Percentiles rank a stretch among this genome's conserved stretches.
These are phyloP conservation scores for Apiotrichum montevideense DNA, from an alignment of 1,284 basidiomycete species.

Conservation along the genomic window DNA sequence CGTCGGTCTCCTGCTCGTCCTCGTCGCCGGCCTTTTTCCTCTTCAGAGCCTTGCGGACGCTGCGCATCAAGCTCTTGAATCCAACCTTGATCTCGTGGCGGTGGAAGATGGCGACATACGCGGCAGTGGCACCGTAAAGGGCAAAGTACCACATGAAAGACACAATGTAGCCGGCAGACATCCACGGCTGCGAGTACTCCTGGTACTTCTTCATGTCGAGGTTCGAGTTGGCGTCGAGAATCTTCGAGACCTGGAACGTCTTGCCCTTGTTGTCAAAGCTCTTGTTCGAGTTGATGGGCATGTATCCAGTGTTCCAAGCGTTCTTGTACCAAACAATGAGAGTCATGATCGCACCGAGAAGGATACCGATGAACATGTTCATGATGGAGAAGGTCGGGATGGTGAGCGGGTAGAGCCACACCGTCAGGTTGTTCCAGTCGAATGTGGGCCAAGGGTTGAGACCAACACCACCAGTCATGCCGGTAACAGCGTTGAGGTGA, in stretches of 20 bases:
- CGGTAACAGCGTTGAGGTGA: conserved; percentile 19
- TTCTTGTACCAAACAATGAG: conserved; percentile 25
- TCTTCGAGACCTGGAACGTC: conserved; percentile 37
- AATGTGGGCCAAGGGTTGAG: conserved; percentile 38
- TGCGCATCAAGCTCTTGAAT: conserved; percentile 29
- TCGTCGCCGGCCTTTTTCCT: conserved; percentile 41
- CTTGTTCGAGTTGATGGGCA: conserved; percentile 31
- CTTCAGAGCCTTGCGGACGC: not conserved
- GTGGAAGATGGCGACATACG: conserved; percentile 42
- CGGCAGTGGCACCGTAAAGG: conserved; percentile 24
- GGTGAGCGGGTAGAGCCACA: conserved; percentile 15
- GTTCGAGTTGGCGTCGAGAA: conserved; percentile 27
- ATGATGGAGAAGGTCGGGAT: conserved; percentile 29
- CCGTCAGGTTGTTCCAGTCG: conserved; percentile 18
- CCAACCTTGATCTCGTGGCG: conserved; percentile 39
- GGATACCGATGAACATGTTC: conserved; percentile 29
- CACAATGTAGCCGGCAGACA: conserved; percentile 32
- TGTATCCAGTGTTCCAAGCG: conserved; percentile 29
- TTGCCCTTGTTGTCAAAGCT: conserved; percentile 25
- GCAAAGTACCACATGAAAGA: conserved; percentile 38
- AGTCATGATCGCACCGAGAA: conserved; percentile 6
- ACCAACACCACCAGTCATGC: conserved; percentile 29
- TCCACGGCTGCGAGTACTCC: conserved; percentile 33
- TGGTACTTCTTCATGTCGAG: conserved; percentile 35
- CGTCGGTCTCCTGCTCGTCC: conserved; percentile 15